Evolutionary conservation across 495 filamentous ascomycete genomes (phyloP).

Genomic region (Aspergillus carlsbadensis): DNA sequence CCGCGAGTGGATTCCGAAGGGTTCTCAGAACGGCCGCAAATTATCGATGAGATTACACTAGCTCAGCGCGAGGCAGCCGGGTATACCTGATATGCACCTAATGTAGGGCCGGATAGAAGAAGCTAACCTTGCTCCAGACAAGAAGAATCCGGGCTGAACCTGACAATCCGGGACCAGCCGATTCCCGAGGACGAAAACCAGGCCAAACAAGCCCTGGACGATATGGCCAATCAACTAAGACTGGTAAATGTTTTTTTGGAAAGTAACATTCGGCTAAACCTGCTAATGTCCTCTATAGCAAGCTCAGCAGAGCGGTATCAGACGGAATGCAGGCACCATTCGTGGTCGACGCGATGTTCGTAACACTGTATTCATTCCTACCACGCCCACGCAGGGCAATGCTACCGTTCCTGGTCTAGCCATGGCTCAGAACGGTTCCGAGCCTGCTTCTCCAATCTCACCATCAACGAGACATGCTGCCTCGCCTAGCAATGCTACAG

Average conservation of each 20-base stretch:
- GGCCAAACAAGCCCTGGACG: conserved; percentile 83
- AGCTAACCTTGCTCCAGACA: conserved; percentile 36
- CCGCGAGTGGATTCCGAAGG: conserved; percentile 57
- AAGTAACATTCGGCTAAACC: background rate
- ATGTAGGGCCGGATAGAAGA: too few relatives aligned
- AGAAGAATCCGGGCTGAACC: conserved; percentile 76
- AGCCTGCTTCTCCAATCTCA: conserved; percentile 27
- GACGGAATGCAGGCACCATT: conserved; percentile 71
- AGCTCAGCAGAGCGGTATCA: conserved; percentile 55
- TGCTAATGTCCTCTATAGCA: conserved; percentile 39
- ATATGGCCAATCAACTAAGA: conserved; percentile 83
- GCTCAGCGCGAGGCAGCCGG: conserved; percentile 76
- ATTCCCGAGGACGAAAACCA: conserved; percentile 91
- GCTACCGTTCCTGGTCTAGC: conserved; percentile 21
- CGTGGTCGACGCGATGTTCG: conserved; percentile 89
- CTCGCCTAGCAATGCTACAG: conserved; percentile 48
- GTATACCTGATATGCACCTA: too few relatives aligned
- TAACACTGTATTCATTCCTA: conserved; percentile 79
- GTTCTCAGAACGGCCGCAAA: conserved; percentile 66
- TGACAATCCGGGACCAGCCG: conserved; percentile 89
- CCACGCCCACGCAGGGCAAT: conserved; percentile 36
- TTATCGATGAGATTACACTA: conserved; percentile 77
- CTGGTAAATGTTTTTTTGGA: conserved; percentile 45
- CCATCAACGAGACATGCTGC: conserved; percentile 44
- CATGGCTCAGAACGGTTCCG: conserved; percentile 21